phyloP scores from a whole-genome alignment of 805 yeast genomes.

The Deakozyma indianensis region DNA sequence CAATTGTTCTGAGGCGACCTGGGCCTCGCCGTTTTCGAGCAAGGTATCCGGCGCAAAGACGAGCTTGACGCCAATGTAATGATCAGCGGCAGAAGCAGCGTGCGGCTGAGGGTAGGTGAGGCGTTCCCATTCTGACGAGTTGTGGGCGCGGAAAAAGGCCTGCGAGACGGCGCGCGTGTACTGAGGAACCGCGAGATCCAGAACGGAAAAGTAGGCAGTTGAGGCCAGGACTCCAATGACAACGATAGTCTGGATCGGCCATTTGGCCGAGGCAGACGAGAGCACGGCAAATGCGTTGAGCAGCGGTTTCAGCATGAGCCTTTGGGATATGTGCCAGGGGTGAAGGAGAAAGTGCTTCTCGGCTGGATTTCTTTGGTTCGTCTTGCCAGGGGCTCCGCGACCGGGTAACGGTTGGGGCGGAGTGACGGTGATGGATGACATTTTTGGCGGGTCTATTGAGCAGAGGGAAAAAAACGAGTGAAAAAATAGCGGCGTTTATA shows the following conservation, averaged over 20 bases:
- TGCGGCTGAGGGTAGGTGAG: conserved; percentile 7
- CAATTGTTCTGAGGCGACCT: conserved; percentile 5
- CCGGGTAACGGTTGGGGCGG: no score
- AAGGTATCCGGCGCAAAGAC: conserved; percentile 7
- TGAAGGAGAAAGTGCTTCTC: no score
- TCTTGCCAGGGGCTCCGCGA: no score
- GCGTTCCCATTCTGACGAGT: conserved; percentile 8
- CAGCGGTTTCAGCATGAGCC: not conserved
- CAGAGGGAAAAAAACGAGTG: no score
- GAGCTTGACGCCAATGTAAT: conserved; percentile 13
- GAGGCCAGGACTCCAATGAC: conserved; percentile 62
- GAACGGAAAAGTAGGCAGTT: conserved; percentile 55
- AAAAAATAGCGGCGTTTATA: no score
- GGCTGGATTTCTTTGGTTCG: no score
- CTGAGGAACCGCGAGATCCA: conserved; percentile 23
- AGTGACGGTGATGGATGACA: no score
- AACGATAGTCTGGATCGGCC: conserved; percentile 79
- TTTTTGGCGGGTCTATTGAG: no score
- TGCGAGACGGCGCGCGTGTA: not conserved
- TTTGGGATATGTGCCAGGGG: not conserved
- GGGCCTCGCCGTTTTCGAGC: conserved; percentile 1
- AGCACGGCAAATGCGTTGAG: conserved; percentile 27
- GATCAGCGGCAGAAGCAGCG: conserved; percentile 1
- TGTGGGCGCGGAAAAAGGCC: conserved; percentile 7
- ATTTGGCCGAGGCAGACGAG: conserved; percentile 47